Evolutionary conservation across 139 green algal genomes (phyloP).

Genomic region (Ettlia oleoabundans): DNA sequence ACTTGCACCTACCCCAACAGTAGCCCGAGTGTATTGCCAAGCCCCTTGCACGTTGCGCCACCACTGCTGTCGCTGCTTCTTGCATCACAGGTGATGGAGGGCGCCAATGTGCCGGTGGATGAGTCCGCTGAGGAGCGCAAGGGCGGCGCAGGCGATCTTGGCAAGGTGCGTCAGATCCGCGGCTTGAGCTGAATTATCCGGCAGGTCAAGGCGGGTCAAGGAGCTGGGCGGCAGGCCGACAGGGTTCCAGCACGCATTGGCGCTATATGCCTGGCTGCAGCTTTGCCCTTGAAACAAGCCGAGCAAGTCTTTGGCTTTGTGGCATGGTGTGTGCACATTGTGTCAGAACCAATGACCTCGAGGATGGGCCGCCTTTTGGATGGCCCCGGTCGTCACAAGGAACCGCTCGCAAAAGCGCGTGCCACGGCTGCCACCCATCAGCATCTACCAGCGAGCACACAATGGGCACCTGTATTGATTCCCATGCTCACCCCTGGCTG

Average conservation of each 20-base stretch:
- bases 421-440: too few species aligned
- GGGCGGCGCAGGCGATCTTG: conserved; percentile 68
- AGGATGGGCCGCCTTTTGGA: too few species aligned
- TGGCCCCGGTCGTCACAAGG: too few species aligned
- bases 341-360: background rate
- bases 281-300: background rate
- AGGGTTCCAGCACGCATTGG: too few species aligned
- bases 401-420: too few species aligned
- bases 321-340: background rate
- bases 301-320: background rate
- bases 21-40: too few species aligned
- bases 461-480: background rate
- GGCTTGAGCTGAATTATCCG: too few species aligned
- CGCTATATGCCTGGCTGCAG: too few species aligned
- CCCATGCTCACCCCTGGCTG: background rate
- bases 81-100: conserved; percentile 59
- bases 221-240: too few species aligned
- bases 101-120: conserved; percentile 72
- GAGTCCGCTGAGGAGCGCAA: conserved; percentile 85
- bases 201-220: too few species aligned
- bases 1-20: too few species aligned
- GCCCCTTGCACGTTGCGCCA: too few species aligned
- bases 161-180: conserved; percentile 16
- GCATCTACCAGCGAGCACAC: background rate
- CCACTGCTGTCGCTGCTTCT: background rate